A percentile compares a stretch with the other conserved stretches of the same genome.
Conservation (phyloP, 1,284 basidiomycete genomes). For the Ustilago curta region DNA sequence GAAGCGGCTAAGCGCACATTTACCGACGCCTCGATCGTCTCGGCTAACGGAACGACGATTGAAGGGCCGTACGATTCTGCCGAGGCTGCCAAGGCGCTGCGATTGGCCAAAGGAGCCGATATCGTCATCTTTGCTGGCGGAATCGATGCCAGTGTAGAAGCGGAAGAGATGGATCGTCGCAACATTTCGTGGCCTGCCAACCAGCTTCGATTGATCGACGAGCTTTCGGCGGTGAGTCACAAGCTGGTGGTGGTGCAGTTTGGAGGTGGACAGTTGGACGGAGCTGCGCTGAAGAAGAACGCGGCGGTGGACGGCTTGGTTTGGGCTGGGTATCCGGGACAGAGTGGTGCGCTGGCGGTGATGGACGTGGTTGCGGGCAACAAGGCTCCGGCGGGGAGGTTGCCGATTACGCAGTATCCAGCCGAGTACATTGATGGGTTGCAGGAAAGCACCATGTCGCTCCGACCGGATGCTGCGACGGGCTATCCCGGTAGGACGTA, state of each 20-base stretch:
- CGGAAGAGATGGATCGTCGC: conserved; percentile 12
- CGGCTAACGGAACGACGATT: conserved; percentile 23
- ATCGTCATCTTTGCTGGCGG: conserved; percentile 26
- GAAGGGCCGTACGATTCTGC: neutral
- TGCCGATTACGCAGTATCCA: conserved; percentile 37
- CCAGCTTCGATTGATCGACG: conserved; percentile 26
- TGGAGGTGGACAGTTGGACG: conserved; percentile 32
- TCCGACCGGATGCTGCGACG: neutral
- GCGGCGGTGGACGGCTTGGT: conserved; percentile 4
- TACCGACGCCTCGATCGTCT: neutral
- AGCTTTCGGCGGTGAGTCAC: conserved; percentile 5
- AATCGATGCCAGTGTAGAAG: conserved; percentile 22
- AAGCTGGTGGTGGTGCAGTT: conserved; percentile 25
- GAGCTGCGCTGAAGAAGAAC: conserved; percentile 8
- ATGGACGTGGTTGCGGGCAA: conserved; percentile 15
- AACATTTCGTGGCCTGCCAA: conserved; percentile 22
- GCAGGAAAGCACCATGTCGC: conserved; percentile 12
- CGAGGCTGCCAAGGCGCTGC: neutral
- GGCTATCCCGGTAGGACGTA: conserved; percentile 31
- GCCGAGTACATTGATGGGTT: conserved; percentile 12
- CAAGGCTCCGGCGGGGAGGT: conserved; percentile 7
- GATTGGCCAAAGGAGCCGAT: neutral
- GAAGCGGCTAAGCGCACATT: conserved; percentile 14
- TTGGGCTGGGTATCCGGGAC: conserved; percentile 36
- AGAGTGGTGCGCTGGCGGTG: conserved; percentile 18